Conservation (phyloP, 2,329 filamentous ascomycete species). For the Colletotrichum karsti region DNA sequence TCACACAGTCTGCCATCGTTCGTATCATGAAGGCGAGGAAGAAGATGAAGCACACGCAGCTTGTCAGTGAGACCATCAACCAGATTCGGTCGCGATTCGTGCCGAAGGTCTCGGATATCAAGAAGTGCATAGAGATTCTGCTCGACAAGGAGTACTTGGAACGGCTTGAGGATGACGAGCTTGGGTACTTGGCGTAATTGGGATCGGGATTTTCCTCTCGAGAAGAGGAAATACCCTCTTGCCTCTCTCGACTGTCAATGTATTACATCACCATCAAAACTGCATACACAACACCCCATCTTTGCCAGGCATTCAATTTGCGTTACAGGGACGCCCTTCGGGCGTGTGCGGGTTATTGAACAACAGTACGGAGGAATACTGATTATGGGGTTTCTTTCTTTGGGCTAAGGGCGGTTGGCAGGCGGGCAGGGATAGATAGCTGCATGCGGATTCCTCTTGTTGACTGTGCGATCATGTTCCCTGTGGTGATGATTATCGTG, state of each 20-base stretch:
- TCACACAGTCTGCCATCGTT: constrained; percentile 89
- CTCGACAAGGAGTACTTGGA: constrained; percentile 99
- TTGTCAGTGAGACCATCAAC: constrained; percentile 94
- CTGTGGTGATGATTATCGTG: background rate
- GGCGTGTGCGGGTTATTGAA: constrained; percentile 20
- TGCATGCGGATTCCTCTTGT: constrained; percentile 23
- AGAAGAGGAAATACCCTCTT: constrained; percentile 25
- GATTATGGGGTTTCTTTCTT: constrained; percentile 20
- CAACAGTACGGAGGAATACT: constrained; percentile 24
- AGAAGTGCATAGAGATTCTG: constrained; percentile 98
- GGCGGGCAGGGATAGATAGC: constrained; percentile 21
- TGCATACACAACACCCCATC: constrained; percentile 21
- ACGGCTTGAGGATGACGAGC: constrained; percentile 90
- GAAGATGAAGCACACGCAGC: constrained; percentile 96
- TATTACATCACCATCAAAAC: constrained; percentile 29
- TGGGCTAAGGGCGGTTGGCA: constrained; percentile 16
- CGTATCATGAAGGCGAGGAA: constrained; percentile 99
- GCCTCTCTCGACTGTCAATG: constrained; percentile 21
- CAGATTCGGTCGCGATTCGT: constrained; percentile 94
- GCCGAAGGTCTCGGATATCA: constrained; percentile 94
- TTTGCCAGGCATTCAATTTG: constrained; percentile 18
- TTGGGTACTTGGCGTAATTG: constrained; percentile 88
- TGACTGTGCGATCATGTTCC: constrained; percentile 1
- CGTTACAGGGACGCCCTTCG: constrained; percentile 14
- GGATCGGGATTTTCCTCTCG: constrained; percentile 14